Conservation (phyloP, 768 basidiomycete genomes). For the Agaricus blazei region DNA sequence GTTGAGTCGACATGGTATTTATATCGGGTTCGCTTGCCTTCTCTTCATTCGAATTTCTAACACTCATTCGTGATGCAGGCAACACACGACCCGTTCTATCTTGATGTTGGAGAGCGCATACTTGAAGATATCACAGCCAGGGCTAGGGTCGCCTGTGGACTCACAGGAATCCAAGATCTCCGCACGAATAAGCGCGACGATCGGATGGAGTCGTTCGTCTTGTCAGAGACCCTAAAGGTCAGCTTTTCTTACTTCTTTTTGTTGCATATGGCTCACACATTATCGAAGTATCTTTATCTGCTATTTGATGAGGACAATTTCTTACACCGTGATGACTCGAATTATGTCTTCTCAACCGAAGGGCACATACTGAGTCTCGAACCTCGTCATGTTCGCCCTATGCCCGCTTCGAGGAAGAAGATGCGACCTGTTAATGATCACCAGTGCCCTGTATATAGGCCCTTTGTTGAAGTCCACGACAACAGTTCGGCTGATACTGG, state of each 20-base stretch:
- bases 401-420: slow-evolving; percentile 54
- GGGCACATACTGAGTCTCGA: slow-evolving; percentile 82
- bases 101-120: slow-evolving; percentile 84
- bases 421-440: slow-evolving; percentile 59
- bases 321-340: slow-evolving; percentile 70
- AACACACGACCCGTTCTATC: slow-evolving; percentile 87
- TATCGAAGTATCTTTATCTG: slow-evolving; percentile 78
- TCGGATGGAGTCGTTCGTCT: slow-evolving; percentile 95
- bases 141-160: slow-evolving; percentile 80
- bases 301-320: slow-evolving; percentile 85
- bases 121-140: slow-evolving; percentile 70
- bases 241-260: neutral
- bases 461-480: slow-evolving; percentile 32
- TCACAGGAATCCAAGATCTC: slow-evolving; percentile 79
- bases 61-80: slow-evolving; percentile 47
- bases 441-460: slow-evolving; percentile 70
- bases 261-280: neutral
- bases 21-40: slow-evolving; percentile 61
- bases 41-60: neutral
- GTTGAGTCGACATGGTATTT: slow-evolving; percentile 96
- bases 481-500: slow-evolving; percentile 32
- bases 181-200: slow-evolving; percentile 77
- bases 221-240: slow-evolving; percentile 91
- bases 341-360: slow-evolving; percentile 93
- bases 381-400: slow-evolving; percentile 43